Percentiles rank a stretch among this genome's conserved stretches.
Conservation (phyloP, 2,329 filamentous ascomycete species). For the Saccharata proteae region DNA sequence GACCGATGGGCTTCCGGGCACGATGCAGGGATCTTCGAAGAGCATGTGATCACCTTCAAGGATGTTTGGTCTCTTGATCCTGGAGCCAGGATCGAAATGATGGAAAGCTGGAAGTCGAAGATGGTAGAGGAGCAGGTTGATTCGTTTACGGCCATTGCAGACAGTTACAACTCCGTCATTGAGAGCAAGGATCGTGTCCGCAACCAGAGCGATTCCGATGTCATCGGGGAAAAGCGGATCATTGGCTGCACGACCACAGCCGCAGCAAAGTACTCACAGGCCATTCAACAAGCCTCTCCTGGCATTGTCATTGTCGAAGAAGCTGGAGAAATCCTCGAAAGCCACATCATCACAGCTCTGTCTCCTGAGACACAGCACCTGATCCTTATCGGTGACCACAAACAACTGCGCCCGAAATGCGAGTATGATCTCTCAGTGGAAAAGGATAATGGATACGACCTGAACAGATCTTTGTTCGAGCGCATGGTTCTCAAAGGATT, state of each 20-base stretch:
- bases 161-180: constrained; percentile 32
- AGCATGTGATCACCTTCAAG: constrained; percentile 17
- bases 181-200: constrained; percentile 9
- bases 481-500: constrained; percentile 47
- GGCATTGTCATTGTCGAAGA: constrained; percentile 58
- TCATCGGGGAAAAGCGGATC: constrained; percentile 43
- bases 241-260: constrained; percentile 62
- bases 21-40: constrained; percentile 33
- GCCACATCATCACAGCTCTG: constrained; percentile 52
- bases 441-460: constrained; percentile 51
- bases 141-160: constrained; percentile 26
- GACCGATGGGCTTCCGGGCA: constrained; percentile 39
- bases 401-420: constrained; percentile 58
- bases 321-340: constrained; percentile 61
- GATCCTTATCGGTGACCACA: constrained; percentile 61
- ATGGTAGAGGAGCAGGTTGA: constrained; percentile 39
- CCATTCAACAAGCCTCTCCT: constrained; percentile 42
- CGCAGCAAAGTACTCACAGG: constrained; percentile 48
- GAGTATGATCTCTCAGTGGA: constrained; percentile 50
- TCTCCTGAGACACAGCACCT: constrained; percentile 46
- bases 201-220: constrained; percentile 13
- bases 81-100: constrained; percentile 23
- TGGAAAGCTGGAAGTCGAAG: constrained; percentile 16
- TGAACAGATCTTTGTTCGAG: constrained; percentile 60
- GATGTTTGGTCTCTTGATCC: constrained; percentile 43